Percentiles rank a stretch among this genome's conserved stretches.
phyloP scores from a whole-genome alignment of 306 rosid genomes.

The Alnus rubra region DNA sequence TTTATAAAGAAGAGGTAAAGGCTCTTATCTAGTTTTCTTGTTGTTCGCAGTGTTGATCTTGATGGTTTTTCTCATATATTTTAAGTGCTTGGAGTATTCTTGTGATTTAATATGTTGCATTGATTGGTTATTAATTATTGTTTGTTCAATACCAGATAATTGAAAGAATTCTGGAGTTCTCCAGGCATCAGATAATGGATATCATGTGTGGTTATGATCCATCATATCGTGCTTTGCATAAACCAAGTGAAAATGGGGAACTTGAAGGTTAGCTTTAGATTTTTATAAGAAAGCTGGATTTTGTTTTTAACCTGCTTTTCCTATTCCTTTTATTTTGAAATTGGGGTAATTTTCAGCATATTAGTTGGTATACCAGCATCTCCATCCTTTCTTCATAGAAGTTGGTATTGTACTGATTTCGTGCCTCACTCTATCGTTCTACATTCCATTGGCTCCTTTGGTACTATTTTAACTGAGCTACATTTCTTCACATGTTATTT shows the following conservation, averaged over 20 bases:
- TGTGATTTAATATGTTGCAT: not conserved
- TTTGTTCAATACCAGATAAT: conserved; percentile 58
- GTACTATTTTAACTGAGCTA: not conserved
- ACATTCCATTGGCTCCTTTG: not conserved
- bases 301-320: not conserved
- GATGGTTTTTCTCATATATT: not conserved
- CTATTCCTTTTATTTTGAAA: not conserved
- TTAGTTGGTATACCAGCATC: not conserved
- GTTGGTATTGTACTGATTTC: not conserved
- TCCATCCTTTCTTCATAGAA: not conserved
- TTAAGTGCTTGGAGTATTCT: conserved; percentile 12
- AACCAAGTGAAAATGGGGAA: conserved; percentile 68
- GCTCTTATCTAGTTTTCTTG: not conserved
- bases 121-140: conserved; percentile 23
- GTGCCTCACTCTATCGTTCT: conserved; percentile 4
- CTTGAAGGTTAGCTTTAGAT: conserved; percentile 66
- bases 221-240: conserved; percentile 82
- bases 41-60: conserved; percentile 1
- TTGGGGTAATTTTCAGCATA: conserved; percentile 1
- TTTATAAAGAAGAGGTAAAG: conserved; percentile 90
- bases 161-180: conserved; percentile 93
- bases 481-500: conserved; percentile 10
- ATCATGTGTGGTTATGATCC: conserved; percentile 95
- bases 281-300: conserved; percentile 8
- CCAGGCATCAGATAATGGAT: conserved; percentile 90